Evolutionary conservation across 192 early-diverging fungal species (phyloP).

Genomic region (Rhizoclosmatium globosum): DNA sequence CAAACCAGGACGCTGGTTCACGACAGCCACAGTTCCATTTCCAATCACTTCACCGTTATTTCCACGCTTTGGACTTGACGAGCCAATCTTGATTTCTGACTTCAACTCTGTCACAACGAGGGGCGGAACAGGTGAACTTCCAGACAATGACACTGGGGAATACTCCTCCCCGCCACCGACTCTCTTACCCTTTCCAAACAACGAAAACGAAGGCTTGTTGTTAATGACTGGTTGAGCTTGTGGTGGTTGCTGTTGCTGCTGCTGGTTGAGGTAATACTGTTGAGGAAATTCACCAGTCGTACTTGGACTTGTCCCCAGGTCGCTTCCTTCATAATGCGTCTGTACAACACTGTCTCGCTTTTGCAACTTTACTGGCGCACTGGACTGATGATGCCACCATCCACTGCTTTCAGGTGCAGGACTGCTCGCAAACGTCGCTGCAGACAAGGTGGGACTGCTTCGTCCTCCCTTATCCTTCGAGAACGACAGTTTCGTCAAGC

Average conservation of each 20-base stretch:
- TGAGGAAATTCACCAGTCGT: background rate
- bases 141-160: background rate
- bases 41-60: background rate
- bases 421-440: background rate
- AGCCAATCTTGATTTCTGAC: conserved; percentile 5
- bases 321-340: conserved; percentile 7
- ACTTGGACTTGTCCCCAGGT: background rate
- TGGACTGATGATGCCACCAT: background rate
- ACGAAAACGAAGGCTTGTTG: background rate
- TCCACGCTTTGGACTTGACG: conserved; percentile 12
- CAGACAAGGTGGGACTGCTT: conserved; percentile 6
- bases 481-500: conserved; percentile 28
- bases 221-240: background rate
- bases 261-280: no score
- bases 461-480: background rate
- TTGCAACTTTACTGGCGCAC: background rate
- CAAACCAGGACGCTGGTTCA: background rate
- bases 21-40: background rate
- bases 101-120: background rate
- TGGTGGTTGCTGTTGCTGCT: conserved; percentile 7
- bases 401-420: background rate
- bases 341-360: background rate
- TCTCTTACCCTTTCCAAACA: background rate
- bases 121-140: background rate
- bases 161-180: background rate